These are phyloP conservation scores for Kodamaea hsintzibuensis DNA, from an alignment of 805 yeast species.

Conservation along the genomic window DNA sequence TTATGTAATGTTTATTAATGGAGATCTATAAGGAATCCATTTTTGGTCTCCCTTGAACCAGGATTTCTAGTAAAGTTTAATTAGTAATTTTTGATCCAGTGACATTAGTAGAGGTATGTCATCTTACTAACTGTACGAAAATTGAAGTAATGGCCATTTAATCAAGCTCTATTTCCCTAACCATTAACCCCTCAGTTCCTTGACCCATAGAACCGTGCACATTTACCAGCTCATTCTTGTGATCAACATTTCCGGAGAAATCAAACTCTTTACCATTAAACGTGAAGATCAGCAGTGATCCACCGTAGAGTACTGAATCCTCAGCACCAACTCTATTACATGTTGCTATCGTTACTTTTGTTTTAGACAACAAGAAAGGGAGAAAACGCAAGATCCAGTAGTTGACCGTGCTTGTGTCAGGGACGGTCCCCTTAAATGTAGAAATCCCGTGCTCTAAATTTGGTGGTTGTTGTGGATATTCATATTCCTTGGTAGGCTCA, in stretches of 20 bases:
- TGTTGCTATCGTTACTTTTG: slow-evolving; percentile 43
- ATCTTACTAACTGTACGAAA: no score
- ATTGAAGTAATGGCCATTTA: no score
- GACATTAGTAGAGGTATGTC: no score
- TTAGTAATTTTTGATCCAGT: no score
- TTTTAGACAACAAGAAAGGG: slow-evolving; percentile 49
- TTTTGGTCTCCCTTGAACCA: no score
- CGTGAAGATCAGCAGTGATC: slow-evolving; percentile 58
- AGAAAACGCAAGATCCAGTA: slow-evolving; percentile 76
- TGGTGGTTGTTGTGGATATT: slow-evolving; percentile 2
- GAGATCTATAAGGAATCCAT: no score
- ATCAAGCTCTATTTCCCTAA: slow-evolving; percentile 52
- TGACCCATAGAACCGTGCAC: slow-evolving; percentile 59
- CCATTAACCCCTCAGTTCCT: slow-evolving; percentile 64
- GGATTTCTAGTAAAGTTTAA: no score
- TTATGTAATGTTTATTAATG: no score
- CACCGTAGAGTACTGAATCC: slow-evolving; percentile 64
- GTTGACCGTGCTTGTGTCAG: slow-evolving; percentile 53
- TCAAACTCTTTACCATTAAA: slow-evolving; percentile 41
- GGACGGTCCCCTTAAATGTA: slow-evolving; percentile 27
- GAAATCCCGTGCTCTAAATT: not conserved
- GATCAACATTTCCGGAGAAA: slow-evolving; percentile 27
- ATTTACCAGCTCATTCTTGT: slow-evolving; percentile 50
- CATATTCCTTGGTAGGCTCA: not conserved
- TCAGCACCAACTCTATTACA: slow-evolving; percentile 84